Evolutionary conservation across 257 asterid genomes (phyloP).

Genomic region (Leonotis leonurus): DNA sequence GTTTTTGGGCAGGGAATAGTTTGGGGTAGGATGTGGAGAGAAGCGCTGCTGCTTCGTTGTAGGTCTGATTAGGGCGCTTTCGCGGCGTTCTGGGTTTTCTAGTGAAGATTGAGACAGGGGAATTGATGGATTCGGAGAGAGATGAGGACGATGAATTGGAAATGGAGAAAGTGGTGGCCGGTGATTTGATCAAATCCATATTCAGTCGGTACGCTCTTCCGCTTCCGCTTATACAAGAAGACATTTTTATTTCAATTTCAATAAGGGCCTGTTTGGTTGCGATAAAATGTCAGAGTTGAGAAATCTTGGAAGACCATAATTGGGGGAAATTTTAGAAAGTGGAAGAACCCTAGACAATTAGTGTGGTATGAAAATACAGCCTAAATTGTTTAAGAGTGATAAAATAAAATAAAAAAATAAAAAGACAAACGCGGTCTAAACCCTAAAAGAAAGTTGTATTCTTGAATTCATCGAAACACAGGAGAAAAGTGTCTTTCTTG

Average conservation of each 20-base stretch:
- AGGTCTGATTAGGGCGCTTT: slow-evolving; percentile 79
- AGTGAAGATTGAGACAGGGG: slow-evolving; percentile 54
- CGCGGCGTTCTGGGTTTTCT: slow-evolving; percentile 83
- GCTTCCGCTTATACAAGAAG: slow-evolving; percentile 65
- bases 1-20: slow-evolving; percentile 52
- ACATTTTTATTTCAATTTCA: slow-evolving; percentile 24
- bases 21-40: slow-evolving; percentile 70
- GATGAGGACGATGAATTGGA: slow-evolving; percentile 65
- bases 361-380: neutral
- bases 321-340: slow-evolving; percentile 6
- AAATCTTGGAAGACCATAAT: slow-evolving; percentile 1
- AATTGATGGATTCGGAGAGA: slow-evolving; percentile 56
- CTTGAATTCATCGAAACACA: slow-evolving; percentile 23
- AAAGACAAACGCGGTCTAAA: slow-evolving; percentile 22
- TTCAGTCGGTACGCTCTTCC: slow-evolving; percentile 56
- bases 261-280: neutral
- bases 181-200: slow-evolving; percentile 55
- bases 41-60: slow-evolving; percentile 79
- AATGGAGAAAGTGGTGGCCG: slow-evolving; percentile 53
- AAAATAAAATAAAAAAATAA: neutral
- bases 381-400: slow-evolving; percentile 4
- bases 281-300: neutral
- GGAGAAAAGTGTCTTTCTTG: slow-evolving; percentile 10
- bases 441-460: slow-evolving; percentile 2
- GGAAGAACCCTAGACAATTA: slow-evolving; percentile 49